These are phyloP conservation scores for Rutstroemia sp. DNA, from an alignment of 2,329 filamentous ascomycete species.

Conservation along the genomic window DNA sequence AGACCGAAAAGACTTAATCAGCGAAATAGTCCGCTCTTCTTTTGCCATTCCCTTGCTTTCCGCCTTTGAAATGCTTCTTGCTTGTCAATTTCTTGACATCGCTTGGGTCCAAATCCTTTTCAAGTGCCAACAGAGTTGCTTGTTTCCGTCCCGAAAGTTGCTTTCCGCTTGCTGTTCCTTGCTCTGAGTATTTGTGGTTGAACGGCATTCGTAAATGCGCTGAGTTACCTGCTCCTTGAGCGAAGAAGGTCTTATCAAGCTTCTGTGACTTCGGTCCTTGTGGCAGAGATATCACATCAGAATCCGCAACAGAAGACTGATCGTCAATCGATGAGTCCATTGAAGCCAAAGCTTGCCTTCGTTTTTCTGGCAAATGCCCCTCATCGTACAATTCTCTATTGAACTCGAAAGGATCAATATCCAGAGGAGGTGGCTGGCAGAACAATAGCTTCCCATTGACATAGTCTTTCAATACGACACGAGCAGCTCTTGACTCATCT, in stretches of 20 bases:
- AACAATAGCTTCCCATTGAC: constrained; percentile 93
- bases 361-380: constrained; percentile 72
- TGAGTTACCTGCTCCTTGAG: constrained; percentile 49
- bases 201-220: constrained; percentile 75
- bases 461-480: constrained; percentile 91
- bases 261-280: constrained; percentile 66
- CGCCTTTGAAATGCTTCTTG: constrained; percentile 96
- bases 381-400: constrained; percentile 85
- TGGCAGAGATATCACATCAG: constrained; percentile 44
- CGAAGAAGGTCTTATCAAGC: constrained; percentile 89
- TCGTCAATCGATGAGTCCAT: constrained; percentile 30
- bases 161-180: constrained; percentile 59
- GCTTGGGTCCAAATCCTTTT: constrained; percentile 75
- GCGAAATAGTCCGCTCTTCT: constrained; percentile 31
- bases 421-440: constrained; percentile 75
- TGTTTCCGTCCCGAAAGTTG: constrained; percentile 77
- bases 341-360: constrained; percentile 56
- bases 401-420: constrained; percentile 68
- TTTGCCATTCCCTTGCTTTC: constrained; percentile 48
- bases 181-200: constrained; percentile 80
- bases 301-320: constrained; percentile 33
- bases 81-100: constrained; percentile 58
- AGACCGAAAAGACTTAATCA: constrained; percentile 16
- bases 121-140: constrained; percentile 70
- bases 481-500: constrained; percentile 85